Percentiles rank a stretch among this genome's conserved stretches.
Conservation (phyloP, 495 filamentous ascomycete genomes). For the Friedmanniomyces simplex region DNA sequence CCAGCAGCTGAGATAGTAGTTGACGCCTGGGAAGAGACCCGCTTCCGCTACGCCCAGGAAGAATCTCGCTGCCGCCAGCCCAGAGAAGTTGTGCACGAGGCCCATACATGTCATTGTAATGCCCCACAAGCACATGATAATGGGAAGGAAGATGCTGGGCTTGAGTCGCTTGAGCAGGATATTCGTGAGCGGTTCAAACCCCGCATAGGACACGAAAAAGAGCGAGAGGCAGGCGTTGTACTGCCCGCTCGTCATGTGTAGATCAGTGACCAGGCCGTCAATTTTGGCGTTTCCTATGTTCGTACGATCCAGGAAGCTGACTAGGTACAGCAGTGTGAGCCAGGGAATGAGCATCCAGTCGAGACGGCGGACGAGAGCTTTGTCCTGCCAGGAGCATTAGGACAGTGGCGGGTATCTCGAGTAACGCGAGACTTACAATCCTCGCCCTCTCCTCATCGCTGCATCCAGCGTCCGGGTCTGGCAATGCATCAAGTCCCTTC, state of each 20-base stretch:
- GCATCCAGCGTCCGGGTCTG: slow-evolving; percentile 10
- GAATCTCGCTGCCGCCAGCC: slow-evolving; percentile 73
- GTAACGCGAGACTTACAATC: slow-evolving; percentile 1
- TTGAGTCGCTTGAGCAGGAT: slow-evolving; percentile 62
- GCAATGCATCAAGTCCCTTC: not conserved
- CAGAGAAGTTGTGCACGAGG: slow-evolving; percentile 63
- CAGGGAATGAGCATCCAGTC: slow-evolving; percentile 1
- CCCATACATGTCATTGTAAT: slow-evolving; percentile 79
- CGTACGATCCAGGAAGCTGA: slow-evolving; percentile 70
- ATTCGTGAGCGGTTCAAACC: slow-evolving; percentile 83
- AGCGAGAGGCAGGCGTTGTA: slow-evolving; percentile 27
- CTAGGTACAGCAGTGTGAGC: slow-evolving; percentile 72
- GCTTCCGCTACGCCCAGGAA: slow-evolving; percentile 72
- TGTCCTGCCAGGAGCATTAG: slow-evolving; percentile 5
- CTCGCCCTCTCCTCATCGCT: slow-evolving; percentile 13
- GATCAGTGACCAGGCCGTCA: slow-evolving; percentile 39
- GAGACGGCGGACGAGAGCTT: slow-evolving; percentile 2
- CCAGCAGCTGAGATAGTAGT: slow-evolving; percentile 82
- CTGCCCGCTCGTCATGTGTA: slow-evolving; percentile 25
- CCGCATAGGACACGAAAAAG: slow-evolving; percentile 73
- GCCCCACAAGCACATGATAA: slow-evolving; percentile 58
- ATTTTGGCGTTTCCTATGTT: slow-evolving; percentile 53
- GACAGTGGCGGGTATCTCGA: not conserved
- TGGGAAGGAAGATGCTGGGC: slow-evolving; percentile 35
- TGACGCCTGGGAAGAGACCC: slow-evolving; percentile 77